Base-by-base conservation (phyloP, 2,329 filamentous ascomycete genomes). In the Cladosporium sp. region DNA sequence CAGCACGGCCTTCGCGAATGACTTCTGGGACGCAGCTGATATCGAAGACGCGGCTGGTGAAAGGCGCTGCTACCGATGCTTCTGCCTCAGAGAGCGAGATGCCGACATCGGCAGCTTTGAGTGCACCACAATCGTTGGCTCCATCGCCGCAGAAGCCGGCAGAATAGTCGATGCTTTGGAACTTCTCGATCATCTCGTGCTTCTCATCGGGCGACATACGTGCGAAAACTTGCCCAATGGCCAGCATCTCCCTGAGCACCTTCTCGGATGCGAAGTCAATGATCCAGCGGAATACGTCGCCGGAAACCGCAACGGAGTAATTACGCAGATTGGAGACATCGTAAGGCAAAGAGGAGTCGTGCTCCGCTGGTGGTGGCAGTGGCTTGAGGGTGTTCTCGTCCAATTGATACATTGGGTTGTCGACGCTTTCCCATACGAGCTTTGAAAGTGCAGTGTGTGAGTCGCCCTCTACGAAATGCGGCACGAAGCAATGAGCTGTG, bases 151-250 rank as follows among this genome's bases (percentile, higher is more conserved):
- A 98, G 71, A 98, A 98, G 22, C 93, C 93, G 58, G 84, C 88
- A 59, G 88, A 95, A 68, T 96, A 98, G 66, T 91, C 92, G 56
- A 98, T 89, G 60, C 87, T 92, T 67, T 98, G 94, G 3, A 98
- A 78, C 67, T 96, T 98, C 67, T 97, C 93, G 2, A 98, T 90
- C 2, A 98, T 76, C 67, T 98, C 94, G 64, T 96, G 91, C 67
- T 98, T 98, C 69, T 98, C 93, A 65, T 98, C 94, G 0, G 93
- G 94, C 1, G 92, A 97, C 93, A 98, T 98, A 59, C 93, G 86
- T 3, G 93, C 94, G 68, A 95, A 98, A 1, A 98, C 89, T 68
- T 93, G 92, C 20, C 92, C 91, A 48, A 80, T 81, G 30, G 95
- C 85, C 49, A 98, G 86, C 84, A 97, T 92, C 76, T 93, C 67